Percentiles rank a stretch among this genome's conserved stretches.
Conservation (phyloP, 768 basidiomycete genomes). For the Leccinum olivaceopallidum region DNA sequence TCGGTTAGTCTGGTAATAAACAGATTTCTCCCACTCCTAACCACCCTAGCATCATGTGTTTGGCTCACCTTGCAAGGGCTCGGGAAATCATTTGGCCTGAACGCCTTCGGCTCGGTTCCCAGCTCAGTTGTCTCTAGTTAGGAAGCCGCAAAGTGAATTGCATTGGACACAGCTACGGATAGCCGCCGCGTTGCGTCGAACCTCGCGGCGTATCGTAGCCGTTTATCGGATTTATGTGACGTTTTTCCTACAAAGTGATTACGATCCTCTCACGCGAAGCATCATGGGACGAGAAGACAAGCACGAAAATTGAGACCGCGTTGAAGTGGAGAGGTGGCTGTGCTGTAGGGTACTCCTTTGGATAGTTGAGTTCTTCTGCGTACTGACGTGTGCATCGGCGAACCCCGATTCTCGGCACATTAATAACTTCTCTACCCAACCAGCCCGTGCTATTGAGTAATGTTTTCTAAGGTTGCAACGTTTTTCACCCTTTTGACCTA, state of each 20-base stretch:
- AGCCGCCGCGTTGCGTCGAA: background rate
- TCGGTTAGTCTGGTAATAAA: background rate
- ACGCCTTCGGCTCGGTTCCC: background rate
- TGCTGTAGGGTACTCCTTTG: conserved; percentile 2
- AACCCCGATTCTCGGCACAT: background rate
- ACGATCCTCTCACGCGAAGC: conserved; percentile 7
- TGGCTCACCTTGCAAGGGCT: background rate
- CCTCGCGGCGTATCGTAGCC: conserved; percentile 1
- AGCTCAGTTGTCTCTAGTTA: background rate
- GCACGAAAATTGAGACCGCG: background rate
- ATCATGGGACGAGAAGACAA: background rate
- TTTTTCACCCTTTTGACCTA: background rate
- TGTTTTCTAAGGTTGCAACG: background rate
- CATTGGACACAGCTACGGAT: background rate
- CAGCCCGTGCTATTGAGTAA: background rate
- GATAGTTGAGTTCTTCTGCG: background rate
- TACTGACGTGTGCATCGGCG: background rate
- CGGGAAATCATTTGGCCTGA: background rate
- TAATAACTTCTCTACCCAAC: background rate
- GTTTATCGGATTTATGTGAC: background rate
- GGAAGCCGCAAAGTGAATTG: background rate
- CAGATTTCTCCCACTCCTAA: background rate
- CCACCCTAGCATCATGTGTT: background rate
- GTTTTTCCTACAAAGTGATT: background rate
- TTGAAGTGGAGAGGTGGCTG: background rate